Percentiles rank a stretch among this genome's conserved stretches.
These are phyloP conservation scores for Calonectria fujianensis DNA, from an alignment of 2,329 filamentous ascomycete genomes.

Conservation along the genomic window DNA sequence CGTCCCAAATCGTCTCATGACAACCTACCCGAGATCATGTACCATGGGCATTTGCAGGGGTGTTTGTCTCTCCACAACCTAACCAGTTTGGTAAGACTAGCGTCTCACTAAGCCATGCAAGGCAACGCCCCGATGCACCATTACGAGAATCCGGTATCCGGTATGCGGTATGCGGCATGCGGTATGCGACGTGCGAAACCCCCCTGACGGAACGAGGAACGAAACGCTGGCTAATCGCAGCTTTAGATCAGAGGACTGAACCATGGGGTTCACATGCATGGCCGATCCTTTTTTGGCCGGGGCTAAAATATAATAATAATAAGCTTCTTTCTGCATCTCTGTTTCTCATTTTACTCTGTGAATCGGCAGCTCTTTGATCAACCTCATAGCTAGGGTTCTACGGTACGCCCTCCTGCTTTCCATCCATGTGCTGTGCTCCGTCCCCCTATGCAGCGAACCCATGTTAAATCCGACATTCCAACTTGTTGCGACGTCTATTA, in stretches of 20 bases:
- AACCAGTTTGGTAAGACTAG: background rate
- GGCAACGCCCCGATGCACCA: background rate
- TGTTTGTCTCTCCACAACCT: background rate
- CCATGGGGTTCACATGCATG: slow-evolving; percentile 1
- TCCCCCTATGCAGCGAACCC: too few relatives aligned
- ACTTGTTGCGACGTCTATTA: background rate
- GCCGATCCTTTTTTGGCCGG: background rate
- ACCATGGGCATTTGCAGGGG: background rate
- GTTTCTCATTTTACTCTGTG: background rate
- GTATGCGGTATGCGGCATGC: background rate
- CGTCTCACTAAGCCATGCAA: slow-evolving; percentile 1
- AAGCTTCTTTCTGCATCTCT: background rate
- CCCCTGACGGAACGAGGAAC: slow-evolving; percentile 4
- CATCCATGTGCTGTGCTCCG: background rate
- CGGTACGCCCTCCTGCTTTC: background rate
- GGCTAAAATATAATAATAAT: slow-evolving; percentile 11
- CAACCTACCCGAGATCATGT: background rate
- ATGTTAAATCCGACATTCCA: background rate
- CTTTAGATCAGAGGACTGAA: background rate
- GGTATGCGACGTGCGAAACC: background rate
- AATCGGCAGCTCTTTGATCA: background rate
- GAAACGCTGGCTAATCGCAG: background rate
- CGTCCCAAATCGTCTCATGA: background rate
- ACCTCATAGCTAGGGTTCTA: background rate
- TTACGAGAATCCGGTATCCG: background rate